phyloP scores from a whole-genome alignment of 768 basidiomycete genomes.

The Leucosporidium yakuticum region DNA sequence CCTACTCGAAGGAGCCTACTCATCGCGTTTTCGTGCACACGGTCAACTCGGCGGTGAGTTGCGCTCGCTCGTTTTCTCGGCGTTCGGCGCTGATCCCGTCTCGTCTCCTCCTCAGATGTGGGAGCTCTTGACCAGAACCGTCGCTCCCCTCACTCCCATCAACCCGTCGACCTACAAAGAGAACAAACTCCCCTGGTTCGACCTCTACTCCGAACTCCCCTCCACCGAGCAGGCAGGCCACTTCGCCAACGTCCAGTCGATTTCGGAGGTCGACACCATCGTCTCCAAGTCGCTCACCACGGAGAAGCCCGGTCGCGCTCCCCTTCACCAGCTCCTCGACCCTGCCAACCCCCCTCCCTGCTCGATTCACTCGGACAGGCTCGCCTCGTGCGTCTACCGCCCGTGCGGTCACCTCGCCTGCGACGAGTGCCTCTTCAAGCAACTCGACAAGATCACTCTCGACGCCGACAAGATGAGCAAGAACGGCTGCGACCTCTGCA shows the following conservation, averaged over 20 bases:
- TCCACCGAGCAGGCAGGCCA: not conserved
- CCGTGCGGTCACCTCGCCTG: conserved; percentile 1
- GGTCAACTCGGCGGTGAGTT: not conserved
- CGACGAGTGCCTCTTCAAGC: not conserved
- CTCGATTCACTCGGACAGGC: not conserved
- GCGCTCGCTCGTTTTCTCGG: not conserved
- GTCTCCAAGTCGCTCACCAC: not conserved
- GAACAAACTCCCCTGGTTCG: conserved; percentile 5
- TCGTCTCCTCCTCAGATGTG: not conserved
- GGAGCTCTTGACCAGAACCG: not conserved
- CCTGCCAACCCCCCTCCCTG: not conserved
- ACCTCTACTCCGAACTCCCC: conserved; percentile 3
- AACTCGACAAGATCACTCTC: not conserved
- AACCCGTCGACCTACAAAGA: not conserved
- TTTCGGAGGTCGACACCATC: conserved; percentile 6
- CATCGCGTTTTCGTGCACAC: conserved; percentile 1
- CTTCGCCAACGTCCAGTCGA: conserved; percentile 1
- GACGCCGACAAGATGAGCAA: not conserved
- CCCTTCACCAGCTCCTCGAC: not conserved
- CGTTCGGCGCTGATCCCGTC: not conserved
- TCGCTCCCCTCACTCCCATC: not conserved
- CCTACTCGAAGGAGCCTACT: not conserved
- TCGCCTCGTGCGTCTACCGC: not conserved
- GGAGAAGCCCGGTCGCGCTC: not conserved
- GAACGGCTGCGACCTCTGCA: not conserved